phyloP scores from a whole-genome alignment of 228 moss, liverwort and hornwort genomes.

The Sphagnum fallax region DNA sequence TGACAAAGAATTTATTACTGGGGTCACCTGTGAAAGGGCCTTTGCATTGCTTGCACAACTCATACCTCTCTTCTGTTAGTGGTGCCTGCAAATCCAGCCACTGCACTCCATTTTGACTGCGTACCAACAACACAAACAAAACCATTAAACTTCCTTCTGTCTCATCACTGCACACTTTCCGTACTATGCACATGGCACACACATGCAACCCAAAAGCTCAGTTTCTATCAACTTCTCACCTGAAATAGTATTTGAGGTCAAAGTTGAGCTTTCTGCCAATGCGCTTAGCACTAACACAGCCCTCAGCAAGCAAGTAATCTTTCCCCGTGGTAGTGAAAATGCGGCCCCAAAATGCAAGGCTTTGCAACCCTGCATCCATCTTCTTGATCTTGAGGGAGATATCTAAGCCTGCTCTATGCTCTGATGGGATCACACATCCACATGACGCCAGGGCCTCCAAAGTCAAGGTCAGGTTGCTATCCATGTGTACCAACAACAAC shows the following conservation, averaged over 20 bases:
- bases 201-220: too few species aligned
- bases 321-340: constrained; percentile 73
- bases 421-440: constrained; percentile 77
- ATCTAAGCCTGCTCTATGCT: constrained; percentile 66
- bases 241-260: constrained; percentile 81
- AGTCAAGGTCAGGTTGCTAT: constrained; percentile 60
- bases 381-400: constrained; percentile 85
- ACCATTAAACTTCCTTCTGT: too few species aligned
- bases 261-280: constrained; percentile 44
- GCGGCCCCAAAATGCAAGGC: constrained; percentile 74
- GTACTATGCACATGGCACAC: too few species aligned
- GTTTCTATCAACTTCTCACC: constrained; percentile 7
- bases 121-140: neutral
- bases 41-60: constrained; percentile 69
- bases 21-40: constrained; percentile 86
- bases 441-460: constrained; percentile 79
- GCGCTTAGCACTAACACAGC: constrained; percentile 58
- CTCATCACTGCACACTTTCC: too few species aligned
- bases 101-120: constrained; percentile 87
- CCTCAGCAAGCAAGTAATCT: constrained; percentile 82
- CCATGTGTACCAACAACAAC: constrained; percentile 26
- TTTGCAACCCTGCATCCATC: constrained; percentile 74
- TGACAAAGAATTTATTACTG: constrained; percentile 56
- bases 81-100: constrained; percentile 86
- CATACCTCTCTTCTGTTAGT: constrained; percentile 50